A percentile compares a stretch with the other conserved stretches of the same genome.
These are phyloP conservation scores for Diplosphaera chodatii DNA, from an alignment of 139 green algal genomes.

Conservation along the genomic window DNA sequence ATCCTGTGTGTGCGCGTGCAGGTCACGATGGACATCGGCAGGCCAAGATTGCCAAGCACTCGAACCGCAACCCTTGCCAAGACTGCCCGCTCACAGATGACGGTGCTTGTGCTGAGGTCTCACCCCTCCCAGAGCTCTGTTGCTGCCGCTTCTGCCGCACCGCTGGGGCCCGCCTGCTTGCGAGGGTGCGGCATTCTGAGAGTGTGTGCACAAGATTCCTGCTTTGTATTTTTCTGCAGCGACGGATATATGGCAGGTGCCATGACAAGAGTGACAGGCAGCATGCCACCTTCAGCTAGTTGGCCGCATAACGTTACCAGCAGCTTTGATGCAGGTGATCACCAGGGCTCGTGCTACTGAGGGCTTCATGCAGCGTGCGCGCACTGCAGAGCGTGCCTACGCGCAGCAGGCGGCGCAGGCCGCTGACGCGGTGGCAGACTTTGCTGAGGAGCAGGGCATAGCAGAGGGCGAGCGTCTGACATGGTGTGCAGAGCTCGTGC, in stretches of 20 bases:
- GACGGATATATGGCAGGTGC: too few species aligned
- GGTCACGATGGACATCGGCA: not conserved
- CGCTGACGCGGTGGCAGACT: not conserved
- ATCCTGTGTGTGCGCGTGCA: too few species aligned
- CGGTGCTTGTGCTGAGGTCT: not conserved
- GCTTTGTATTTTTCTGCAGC: too few species aligned
- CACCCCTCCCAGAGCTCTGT: not conserved
- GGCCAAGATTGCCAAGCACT: not conserved
- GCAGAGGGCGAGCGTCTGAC: not conserved
- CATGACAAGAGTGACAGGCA: too few species aligned
- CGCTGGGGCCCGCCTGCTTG: not conserved
- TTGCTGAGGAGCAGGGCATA: slow-evolving; percentile 6
- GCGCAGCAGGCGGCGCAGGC: slow-evolving; percentile 15
- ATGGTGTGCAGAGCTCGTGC: slow-evolving; percentile 22
- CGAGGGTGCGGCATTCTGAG: not conserved
- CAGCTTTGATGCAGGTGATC: slow-evolving; percentile 18
- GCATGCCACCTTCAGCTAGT: too few species aligned
- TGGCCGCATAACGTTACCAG: too few species aligned
- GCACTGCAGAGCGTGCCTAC: slow-evolving; percentile 13
- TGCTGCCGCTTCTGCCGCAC: not conserved
- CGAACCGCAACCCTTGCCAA: not conserved
- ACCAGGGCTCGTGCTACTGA: slow-evolving; percentile 7
- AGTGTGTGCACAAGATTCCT: too few species aligned
- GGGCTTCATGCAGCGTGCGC: slow-evolving; percentile 21
- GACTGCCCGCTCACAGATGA: not conserved